These are phyloP conservation scores for Ustilago curta DNA, from an alignment of 1,284 basidiomycete genomes.

Conservation along the genomic window DNA sequence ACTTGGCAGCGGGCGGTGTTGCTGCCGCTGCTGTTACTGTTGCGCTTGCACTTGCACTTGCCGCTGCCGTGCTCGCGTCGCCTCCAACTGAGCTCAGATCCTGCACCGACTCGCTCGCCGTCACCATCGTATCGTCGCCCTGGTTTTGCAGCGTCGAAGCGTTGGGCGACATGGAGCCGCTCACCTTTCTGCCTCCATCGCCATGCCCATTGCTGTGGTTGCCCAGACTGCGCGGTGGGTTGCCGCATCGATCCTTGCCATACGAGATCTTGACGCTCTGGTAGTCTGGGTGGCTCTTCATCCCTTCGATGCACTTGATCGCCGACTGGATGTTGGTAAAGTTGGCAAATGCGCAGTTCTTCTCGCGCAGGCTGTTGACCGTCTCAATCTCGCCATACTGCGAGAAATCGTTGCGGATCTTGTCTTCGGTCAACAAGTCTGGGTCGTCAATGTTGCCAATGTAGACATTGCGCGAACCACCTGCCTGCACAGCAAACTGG, in stretches of 20 bases:
- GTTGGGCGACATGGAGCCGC: conserved; percentile 45
- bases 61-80: conserved; percentile 9
- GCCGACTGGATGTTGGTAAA: conserved; percentile 69
- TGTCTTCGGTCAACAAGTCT: conserved; percentile 61
- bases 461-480: conserved; percentile 68
- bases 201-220: conserved; percentile 26
- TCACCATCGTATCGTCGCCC: conserved; percentile 54
- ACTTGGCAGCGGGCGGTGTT: conserved; percentile 7
- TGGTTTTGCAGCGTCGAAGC: conserved; percentile 20
- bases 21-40: conserved; percentile 1
- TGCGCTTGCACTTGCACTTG: no score
- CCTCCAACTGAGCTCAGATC: conserved; percentile 27
- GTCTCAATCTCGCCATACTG: conserved; percentile 67
- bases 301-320: conserved; percentile 68
- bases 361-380: conserved; percentile 66
- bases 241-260: conserved; percentile 68
- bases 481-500: conserved; percentile 67
- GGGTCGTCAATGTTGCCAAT: conserved; percentile 68
- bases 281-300: conserved; percentile 68
- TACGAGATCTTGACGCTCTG: conserved; percentile 64
- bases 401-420: conserved; percentile 64
- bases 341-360: conserved; percentile 69
- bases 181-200: conserved; percentile 29
- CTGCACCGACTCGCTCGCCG: conserved; percentile 50
- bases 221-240: conserved; percentile 58